phyloP scores from a whole-genome alignment of 2,329 filamentous ascomycete genomes.

The Acrocalymma vagum region DNA sequence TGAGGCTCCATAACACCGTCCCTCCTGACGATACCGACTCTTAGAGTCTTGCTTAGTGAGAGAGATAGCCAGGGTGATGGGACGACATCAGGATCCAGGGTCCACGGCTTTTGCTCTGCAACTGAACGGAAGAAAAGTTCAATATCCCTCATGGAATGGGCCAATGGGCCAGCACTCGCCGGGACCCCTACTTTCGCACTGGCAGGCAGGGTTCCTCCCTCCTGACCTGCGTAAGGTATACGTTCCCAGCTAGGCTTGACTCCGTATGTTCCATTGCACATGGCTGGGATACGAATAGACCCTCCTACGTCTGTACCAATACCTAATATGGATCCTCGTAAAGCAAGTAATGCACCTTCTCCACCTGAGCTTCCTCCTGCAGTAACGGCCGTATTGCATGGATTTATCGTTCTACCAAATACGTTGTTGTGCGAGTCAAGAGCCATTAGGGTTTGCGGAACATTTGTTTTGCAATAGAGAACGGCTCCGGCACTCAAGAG shows the following conservation, averaged over 20 bases:
- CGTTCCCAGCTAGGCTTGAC: constrained; percentile 56
- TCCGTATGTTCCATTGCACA: constrained; percentile 60
- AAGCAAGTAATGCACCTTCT: constrained; percentile 60
- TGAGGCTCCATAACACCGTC: constrained; percentile 62
- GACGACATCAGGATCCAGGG: constrained; percentile 54
- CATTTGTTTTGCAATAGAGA: constrained; percentile 62
- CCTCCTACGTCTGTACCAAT: constrained; percentile 66
- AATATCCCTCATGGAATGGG: constrained; percentile 59
- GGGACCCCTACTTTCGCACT: constrained; percentile 56
- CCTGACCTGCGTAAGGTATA: constrained; percentile 62
- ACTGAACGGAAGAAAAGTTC: constrained; percentile 64
- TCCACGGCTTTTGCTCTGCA: constrained; percentile 61
- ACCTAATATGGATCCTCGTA: constrained; percentile 58
- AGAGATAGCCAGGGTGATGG: constrained; percentile 49
- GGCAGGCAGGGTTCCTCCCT: constrained; percentile 56
- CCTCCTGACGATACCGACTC: constrained; percentile 58
- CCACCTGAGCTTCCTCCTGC: constrained; percentile 63
- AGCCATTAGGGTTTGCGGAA: constrained; percentile 63
- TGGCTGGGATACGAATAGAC: constrained; percentile 60
- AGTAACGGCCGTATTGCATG: constrained; percentile 57
- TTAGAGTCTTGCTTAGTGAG: constrained; percentile 39
- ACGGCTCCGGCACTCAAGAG: constrained; percentile 58
- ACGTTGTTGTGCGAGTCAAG: constrained; percentile 62
- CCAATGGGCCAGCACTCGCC: constrained; percentile 57
- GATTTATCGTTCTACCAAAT: constrained; percentile 58